These are phyloP conservation scores for Crotalaria pallida DNA, from an alignment of 306 rosid species.

Conservation along the genomic window DNA sequence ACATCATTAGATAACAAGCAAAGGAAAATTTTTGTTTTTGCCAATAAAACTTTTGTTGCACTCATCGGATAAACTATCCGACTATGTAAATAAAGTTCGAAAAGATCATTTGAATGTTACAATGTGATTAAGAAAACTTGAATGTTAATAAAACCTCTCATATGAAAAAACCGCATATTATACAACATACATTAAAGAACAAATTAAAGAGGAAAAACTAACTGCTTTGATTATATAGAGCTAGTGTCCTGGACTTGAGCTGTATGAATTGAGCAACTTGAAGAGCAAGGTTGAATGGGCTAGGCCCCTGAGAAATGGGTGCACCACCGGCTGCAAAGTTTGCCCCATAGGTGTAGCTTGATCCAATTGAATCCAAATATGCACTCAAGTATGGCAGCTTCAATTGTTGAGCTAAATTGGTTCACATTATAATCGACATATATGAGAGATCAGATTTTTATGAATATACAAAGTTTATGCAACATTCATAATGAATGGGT, in stretches of 20 bases:
- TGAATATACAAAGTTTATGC: background rate
- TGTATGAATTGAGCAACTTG: constrained; percentile 57
- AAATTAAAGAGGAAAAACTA: constrained; percentile 18
- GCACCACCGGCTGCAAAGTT: constrained; percentile 66
- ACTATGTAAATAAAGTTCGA: too few species aligned
- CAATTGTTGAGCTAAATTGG: constrained; percentile 56
- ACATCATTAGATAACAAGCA: too few species aligned
- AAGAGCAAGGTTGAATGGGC: constrained; percentile 52
- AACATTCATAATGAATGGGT: background rate
- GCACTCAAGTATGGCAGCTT: constrained; percentile 60
- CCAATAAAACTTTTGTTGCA: too few species aligned
- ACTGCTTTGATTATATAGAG: constrained; percentile 42
- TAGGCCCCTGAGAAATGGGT: constrained; percentile 41
- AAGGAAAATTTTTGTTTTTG: too few species aligned
- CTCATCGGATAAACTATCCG: too few species aligned
- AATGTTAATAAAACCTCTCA: too few species aligned
- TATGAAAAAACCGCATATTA: too few species aligned
- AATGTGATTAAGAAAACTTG: too few species aligned
- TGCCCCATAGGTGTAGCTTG: constrained; percentile 55
- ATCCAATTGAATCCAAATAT: constrained; percentile 58
- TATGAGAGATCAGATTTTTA: background rate
- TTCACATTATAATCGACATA: background rate
- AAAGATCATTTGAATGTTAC: too few species aligned
- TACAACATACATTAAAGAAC: too few species aligned
- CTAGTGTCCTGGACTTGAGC: constrained; percentile 45